Evolutionary conservation across 352 stramenopile species (phyloP).

Genomic region (Phytophthora quininea): DNA sequence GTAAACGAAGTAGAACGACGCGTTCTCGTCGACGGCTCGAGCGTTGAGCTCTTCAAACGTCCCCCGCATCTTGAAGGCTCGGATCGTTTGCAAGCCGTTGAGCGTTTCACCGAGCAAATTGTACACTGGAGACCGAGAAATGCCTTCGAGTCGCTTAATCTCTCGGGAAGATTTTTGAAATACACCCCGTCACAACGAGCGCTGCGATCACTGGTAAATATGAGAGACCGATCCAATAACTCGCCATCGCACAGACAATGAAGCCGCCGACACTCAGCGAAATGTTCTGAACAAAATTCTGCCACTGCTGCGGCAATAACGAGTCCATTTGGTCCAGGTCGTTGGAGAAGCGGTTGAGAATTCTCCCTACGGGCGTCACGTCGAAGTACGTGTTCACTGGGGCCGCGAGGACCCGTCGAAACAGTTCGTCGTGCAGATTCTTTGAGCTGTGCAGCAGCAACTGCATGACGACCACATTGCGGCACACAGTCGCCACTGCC

Average conservation of each 20-base stretch:
- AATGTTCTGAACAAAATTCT: conserved; percentile 38
- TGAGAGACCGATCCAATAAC: conserved; percentile 47
- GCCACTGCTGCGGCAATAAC: conserved; percentile 45
- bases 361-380: conserved; percentile 53
- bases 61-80: conserved; percentile 56
- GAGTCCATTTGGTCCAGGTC: conserved; percentile 66
- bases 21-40: conserved; percentile 42
- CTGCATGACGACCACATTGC: conserved; percentile 31
- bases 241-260: conserved; percentile 45
- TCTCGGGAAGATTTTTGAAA: conserved; percentile 86
- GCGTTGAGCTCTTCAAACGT: conserved; percentile 48
- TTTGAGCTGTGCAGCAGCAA: conserved; percentile 32
- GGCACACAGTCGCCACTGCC: conserved; percentile 24
- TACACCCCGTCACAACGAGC: conserved; percentile 64
- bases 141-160: conserved; percentile 93
- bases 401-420: conserved; percentile 45
- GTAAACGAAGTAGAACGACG: conserved; percentile 51
- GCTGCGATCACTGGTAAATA: conserved; percentile 61
- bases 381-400: conserved; percentile 61
- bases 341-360: conserved; percentile 63
- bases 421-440: conserved; percentile 42
- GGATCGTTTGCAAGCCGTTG: conserved; percentile 88
- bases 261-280: conserved; percentile 43
- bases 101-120: conserved; percentile 93
- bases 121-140: conserved; percentile 92